phyloP scores from a whole-genome alignment of 2,329 filamentous ascomycete genomes.

The Colletotrichum somersetense region DNA sequence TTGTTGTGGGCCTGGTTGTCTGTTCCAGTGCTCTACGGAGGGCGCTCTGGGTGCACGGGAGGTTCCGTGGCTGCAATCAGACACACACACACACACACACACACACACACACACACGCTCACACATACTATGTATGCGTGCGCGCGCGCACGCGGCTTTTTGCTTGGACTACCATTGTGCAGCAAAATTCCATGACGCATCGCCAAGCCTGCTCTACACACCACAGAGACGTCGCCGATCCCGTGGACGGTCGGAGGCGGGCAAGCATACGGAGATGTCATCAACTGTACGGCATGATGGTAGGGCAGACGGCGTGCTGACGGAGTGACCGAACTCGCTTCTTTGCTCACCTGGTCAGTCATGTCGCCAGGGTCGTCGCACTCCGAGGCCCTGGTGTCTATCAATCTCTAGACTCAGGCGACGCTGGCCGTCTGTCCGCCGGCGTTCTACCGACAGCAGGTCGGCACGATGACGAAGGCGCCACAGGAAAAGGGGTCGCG shows the following conservation, averaged over 20 bases:
- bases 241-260: not conserved
- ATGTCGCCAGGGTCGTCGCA: slow-evolving; percentile 15
- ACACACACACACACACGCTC: not conserved
- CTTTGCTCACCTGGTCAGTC: slow-evolving; percentile 3
- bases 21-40: slow-evolving; percentile 2
- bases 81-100: not conserved
- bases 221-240: slow-evolving; percentile 6
- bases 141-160: not conserved
- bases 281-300: not conserved
- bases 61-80: slow-evolving; percentile 4
- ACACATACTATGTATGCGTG: not conserved
- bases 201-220: slow-evolving; percentile 1
- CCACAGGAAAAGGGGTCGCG: slow-evolving; percentile 1
- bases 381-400: slow-evolving; percentile 23
- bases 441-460: not conserved
- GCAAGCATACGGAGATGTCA: slow-evolving; percentile 8
- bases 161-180: not conserved
- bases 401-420: slow-evolving; percentile 25
- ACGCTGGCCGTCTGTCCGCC: slow-evolving; percentile 9
- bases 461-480: slow-evolving; percentile 24
- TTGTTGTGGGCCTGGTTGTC: not conserved
- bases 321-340: slow-evolving; percentile 15
- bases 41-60: slow-evolving; percentile 13
- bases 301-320: slow-evolving; percentile 9
- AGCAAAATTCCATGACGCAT: not conserved